Evolutionary conservation across 1,284 basidiomycete species (phyloP).

Genomic region (Pholiota adiposa): DNA sequence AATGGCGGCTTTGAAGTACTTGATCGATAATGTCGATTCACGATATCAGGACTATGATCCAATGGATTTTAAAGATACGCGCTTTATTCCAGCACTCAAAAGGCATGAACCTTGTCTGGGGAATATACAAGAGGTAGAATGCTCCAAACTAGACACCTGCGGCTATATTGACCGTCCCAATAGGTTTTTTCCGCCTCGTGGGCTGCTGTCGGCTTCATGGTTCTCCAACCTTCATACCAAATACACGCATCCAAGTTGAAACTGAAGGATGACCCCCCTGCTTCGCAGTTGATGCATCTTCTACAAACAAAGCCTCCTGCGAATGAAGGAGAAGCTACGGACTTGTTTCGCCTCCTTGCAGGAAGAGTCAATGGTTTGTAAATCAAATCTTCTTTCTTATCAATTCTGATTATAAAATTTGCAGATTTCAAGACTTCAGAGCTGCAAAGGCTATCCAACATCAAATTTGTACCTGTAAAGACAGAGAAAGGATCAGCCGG

Average conservation of each 20-base stretch:
- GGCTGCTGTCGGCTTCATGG: constrained; percentile 76
- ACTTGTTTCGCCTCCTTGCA: constrained; percentile 82
- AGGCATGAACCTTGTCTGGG: constrained; percentile 57
- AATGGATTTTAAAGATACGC: constrained; percentile 53
- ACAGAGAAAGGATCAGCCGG: constrained; percentile 30
- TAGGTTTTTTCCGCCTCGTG: constrained; percentile 81
- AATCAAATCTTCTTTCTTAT: neutral
- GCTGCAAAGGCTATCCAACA: constrained; percentile 50
- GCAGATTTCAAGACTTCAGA: constrained; percentile 56
- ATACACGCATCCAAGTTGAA: constrained; percentile 75
- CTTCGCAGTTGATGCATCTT: constrained; percentile 64
- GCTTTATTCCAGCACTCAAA: constrained; percentile 83
- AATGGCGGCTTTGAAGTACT: constrained; percentile 72
- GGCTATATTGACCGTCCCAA: neutral
- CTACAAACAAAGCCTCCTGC: constrained; percentile 70
- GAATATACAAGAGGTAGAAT: constrained; percentile 68
- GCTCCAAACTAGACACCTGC: constrained; percentile 14
- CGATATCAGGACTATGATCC: constrained; percentile 73
- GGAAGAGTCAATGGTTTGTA: constrained; percentile 67
- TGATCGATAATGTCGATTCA: constrained; percentile 70
- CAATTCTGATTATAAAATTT: neutral
- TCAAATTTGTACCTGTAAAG: constrained; percentile 58
- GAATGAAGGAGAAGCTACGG: constrained; percentile 56
- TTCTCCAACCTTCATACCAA: constrained; percentile 62
- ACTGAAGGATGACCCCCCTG: constrained; percentile 76